These are phyloP conservation scores for Noccaea caerulescens DNA, from an alignment of 345 rosid species.

Conservation along the genomic window DNA sequence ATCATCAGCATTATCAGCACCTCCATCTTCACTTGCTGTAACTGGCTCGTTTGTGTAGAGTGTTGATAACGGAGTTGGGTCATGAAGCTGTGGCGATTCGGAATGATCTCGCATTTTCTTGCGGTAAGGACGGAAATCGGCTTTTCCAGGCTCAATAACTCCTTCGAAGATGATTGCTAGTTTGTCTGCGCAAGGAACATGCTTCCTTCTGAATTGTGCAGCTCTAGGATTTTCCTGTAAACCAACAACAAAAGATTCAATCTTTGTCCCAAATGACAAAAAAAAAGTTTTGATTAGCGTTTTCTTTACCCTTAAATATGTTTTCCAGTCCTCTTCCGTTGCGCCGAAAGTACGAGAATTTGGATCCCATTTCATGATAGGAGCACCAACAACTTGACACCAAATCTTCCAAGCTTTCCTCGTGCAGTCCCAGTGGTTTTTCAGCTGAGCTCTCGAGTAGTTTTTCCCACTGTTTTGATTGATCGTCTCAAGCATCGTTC, in stretches of 20 bases:
- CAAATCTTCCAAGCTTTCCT: slow-evolving; percentile 60
- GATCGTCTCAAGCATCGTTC: slow-evolving; percentile 43
- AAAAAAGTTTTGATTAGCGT: too few species aligned
- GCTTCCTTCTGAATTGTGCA: slow-evolving; percentile 42
- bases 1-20: slow-evolving; percentile 1
- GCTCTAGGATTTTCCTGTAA: slow-evolving; percentile 51
- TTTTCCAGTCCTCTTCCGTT: slow-evolving; percentile 50
- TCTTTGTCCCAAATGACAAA: slow-evolving; percentile 3
- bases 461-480: slow-evolving; percentile 44
- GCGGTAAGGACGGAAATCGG: slow-evolving; percentile 40
- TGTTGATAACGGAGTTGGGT: slow-evolving; percentile 44
- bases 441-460: slow-evolving; percentile 46
- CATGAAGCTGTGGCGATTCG: slow-evolving; percentile 36
- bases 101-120: slow-evolving; percentile 32
- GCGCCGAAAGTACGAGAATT: slow-evolving; percentile 45
- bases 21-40: slow-evolving; percentile 34
- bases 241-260: slow-evolving; percentile 2
- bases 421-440: slow-evolving; percentile 51
- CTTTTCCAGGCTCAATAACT: slow-evolving; percentile 40
- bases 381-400: slow-evolving; percentile 46
- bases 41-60: slow-evolving; percentile 46
- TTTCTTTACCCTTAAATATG: slow-evolving; percentile 40
- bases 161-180: slow-evolving; percentile 51
- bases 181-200: slow-evolving; percentile 44
- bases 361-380: slow-evolving; percentile 59